Base-by-base conservation (phyloP, 2,329 filamentous ascomycete species). In the Aureobasidium musti region DNA sequence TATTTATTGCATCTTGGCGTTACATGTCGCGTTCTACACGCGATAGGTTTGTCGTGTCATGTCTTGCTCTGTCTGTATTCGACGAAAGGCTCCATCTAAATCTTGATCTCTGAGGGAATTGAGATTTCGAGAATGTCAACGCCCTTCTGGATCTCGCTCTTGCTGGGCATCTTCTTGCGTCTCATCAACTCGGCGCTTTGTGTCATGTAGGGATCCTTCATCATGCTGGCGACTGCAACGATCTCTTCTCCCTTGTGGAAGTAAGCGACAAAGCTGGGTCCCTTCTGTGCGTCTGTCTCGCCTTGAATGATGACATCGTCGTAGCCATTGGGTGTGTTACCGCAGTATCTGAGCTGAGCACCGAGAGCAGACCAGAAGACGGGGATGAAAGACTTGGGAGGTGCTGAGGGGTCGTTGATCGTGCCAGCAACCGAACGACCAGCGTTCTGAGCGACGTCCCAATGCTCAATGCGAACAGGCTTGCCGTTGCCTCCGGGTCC, bases 351-450 rank as follows among this genome's bases (percentile, higher is more conserved):
- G 73, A 99, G 79, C 79, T 99, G 95, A 6, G 88, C 85, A 5
- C 93, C 92, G 5, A 99, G 81, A 0, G 95, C 95, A 1, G 92
- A 97, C 95, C 95, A 99, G 82, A 99, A 99, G 60, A 99, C 86
- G 0, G 95, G 95, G 67, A 95, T 94, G 78, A 97, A 97, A 2
- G 86, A 82, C 72, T 90, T 87, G 0, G 87, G 82, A 50, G 84
- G 78, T 53, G 83, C 77, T 8, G 83, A 78, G 0, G 89, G 85
- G 72, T 89, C 82, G 71, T 87, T 84, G 74, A 99, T 97, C 72
- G 91, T 86, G 63, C 83, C 83, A 1, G 92, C 95, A 1, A 90
- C 94, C 28, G 85, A 84, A 50, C 94, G 90, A 2, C 95, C 95
- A 1, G 91, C 84, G 74, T 98, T 97, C 75, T 98, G 95, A 5